A percentile compares a stretch with the other conserved stretches of the same genome.
phyloP scores from a whole-genome alignment of 495 filamentous ascomycete species.

The Penicillium coprophilum region DNA sequence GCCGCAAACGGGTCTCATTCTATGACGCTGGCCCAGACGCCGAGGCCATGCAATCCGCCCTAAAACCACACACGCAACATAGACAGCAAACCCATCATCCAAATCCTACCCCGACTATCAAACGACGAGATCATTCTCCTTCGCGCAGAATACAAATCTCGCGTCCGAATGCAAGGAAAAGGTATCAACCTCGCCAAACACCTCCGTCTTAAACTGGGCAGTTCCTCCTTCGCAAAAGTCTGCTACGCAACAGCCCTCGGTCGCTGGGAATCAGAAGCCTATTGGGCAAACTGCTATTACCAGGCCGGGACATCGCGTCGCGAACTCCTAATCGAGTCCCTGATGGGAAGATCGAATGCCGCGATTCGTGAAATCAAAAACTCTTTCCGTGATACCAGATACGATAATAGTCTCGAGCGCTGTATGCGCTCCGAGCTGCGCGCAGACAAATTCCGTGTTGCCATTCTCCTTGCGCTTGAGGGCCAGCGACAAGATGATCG shows the following conservation, averaged over 20 bases:
- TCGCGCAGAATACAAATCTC: slow-evolving; percentile 82
- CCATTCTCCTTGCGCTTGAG: slow-evolving; percentile 81
- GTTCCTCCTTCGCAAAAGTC: slow-evolving; percentile 79
- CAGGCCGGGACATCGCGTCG: slow-evolving; percentile 80
- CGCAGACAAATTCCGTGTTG: slow-evolving; percentile 91
- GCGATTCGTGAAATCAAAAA: slow-evolving; percentile 91
- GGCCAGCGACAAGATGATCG: slow-evolving; percentile 79
- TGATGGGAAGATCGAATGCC: slow-evolving; percentile 84
- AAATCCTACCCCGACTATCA: slow-evolving; percentile 78
- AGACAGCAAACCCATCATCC: slow-evolving; percentile 69
- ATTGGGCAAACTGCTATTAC: slow-evolving; percentile 99
- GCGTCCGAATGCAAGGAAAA: slow-evolving; percentile 76
- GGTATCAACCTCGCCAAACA: slow-evolving; percentile 97
- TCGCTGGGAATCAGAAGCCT: slow-evolving; percentile 89
- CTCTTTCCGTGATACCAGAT: slow-evolving; percentile 90
- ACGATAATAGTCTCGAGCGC: slow-evolving; percentile 72
- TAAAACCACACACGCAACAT: slow-evolving; percentile 67
- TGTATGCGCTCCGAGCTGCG: slow-evolving; percentile 92
- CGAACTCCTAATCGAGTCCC: slow-evolving; percentile 85
- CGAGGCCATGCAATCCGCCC: slow-evolving; percentile 66
- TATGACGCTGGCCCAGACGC: slow-evolving; percentile 84
- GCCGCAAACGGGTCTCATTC: slow-evolving; percentile 53
- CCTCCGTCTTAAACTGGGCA: slow-evolving; percentile 72
- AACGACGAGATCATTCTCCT: slow-evolving; percentile 84
- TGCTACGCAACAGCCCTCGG: slow-evolving; percentile 89